A percentile compares a stretch with the other conserved stretches of the same genome.
Conservation (phyloP, 768 basidiomycete genomes). For the Mycena vulgaris region DNA sequence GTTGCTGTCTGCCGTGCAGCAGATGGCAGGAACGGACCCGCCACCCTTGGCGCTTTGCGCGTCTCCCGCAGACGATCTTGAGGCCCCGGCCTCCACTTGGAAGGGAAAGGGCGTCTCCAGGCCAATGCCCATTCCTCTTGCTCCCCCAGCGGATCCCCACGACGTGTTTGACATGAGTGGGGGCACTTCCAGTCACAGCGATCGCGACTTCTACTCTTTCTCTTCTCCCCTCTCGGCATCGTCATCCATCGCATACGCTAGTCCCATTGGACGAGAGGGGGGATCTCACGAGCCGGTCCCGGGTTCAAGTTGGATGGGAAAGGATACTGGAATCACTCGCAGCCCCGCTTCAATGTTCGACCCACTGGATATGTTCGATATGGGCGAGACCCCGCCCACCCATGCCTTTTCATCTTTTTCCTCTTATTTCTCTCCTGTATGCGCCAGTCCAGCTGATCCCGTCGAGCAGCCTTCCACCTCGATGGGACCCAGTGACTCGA, state of each 20-base stretch:
- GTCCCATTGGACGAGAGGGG: not conserved
- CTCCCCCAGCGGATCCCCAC: conserved; percentile 50
- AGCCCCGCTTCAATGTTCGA: conserved; percentile 28
- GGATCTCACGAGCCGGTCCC: not conserved
- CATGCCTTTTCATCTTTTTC: conserved; percentile 23
- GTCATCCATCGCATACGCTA: conserved; percentile 7
- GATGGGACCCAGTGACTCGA: conserved; percentile 28
- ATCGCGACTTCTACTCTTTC: conserved; percentile 41
- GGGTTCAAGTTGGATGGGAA: conserved; percentile 32
- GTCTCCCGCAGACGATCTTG: conserved; percentile 33
- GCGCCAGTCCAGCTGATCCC: conserved; percentile 32
- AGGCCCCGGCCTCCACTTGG: conserved; percentile 39
- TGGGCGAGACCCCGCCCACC: not conserved
- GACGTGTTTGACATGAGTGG: conserved; percentile 55
- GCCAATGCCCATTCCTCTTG: conserved; percentile 65
- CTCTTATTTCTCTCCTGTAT: conserved; percentile 29
- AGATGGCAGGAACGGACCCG: conserved; percentile 18
- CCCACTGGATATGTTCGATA: conserved; percentile 25
- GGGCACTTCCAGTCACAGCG: conserved; percentile 40
- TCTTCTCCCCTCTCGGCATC: conserved; percentile 44
- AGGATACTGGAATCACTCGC: conserved; percentile 3
- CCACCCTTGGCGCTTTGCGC: conserved; percentile 14
- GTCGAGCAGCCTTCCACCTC: conserved; percentile 36
- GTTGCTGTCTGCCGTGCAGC: conserved; percentile 28
- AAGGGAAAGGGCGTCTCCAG: conserved; percentile 73